Evolutionary conservation across 768 basidiomycete genomes (phyloP).

Genomic region (Clitopilus hobsonii): DNA sequence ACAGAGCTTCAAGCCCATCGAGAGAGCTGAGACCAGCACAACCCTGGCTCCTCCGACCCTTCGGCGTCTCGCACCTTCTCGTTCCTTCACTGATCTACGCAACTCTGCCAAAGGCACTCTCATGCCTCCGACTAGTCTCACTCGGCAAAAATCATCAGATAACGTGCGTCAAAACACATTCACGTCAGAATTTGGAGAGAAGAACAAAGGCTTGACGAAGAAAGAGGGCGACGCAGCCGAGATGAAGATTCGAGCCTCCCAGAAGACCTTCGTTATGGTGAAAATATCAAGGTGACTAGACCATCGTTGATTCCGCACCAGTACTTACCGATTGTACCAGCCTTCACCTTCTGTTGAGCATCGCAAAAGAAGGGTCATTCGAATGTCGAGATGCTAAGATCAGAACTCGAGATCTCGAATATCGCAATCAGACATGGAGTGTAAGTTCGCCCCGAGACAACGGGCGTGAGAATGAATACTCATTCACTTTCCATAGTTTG

Average conservation of each 20-base stretch:
- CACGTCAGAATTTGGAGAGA: conserved; percentile 8
- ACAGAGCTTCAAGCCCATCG: conserved; percentile 12
- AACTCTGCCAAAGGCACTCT: conserved; percentile 24
- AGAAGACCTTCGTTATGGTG: conserved; percentile 82
- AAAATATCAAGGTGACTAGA: conserved; percentile 68
- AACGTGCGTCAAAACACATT: conserved; percentile 20
- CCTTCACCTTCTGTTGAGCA: conserved; percentile 68
- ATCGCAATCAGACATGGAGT: conserved; percentile 79
- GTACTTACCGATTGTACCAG: conserved; percentile 27
- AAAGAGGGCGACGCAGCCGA: conserved; percentile 62
- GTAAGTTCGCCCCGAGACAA: conserved; percentile 39
- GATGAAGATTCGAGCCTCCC: conserved; percentile 76
- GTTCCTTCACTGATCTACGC: conserved; percentile 70
- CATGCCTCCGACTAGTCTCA: conserved; percentile 20
- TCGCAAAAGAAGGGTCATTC: conserved; percentile 81
- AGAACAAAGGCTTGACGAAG: conserved; percentile 12
- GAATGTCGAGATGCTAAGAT: conserved; percentile 77
- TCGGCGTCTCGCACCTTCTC: conserved; percentile 52
- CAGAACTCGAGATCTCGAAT: conserved; percentile 75
- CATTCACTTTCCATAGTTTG: conserved; percentile 43
- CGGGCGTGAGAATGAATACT: not conserved
- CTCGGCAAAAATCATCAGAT: conserved; percentile 37
- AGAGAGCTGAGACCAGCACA: conserved; percentile 5
- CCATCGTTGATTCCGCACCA: conserved; percentile 11
- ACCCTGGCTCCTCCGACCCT: conserved; percentile 34